A percentile compares a stretch with the other conserved stretches of the same genome.
Evolutionary conservation across 345 rosid species (phyloP).

Genomic region (Passiflora organensis): DNA sequence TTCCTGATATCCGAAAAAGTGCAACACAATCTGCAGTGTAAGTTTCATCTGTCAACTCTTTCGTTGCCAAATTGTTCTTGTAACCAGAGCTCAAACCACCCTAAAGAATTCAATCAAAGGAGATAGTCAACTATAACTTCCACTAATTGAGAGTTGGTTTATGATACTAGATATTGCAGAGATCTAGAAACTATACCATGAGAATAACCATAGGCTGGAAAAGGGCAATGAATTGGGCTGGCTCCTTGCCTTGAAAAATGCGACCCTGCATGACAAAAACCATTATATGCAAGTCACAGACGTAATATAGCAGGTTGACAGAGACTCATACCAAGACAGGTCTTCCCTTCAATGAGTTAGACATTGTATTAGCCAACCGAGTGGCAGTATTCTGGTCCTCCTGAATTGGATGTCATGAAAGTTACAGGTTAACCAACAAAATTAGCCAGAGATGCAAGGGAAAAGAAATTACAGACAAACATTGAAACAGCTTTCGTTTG

Average conservation of each 20-base stretch:
- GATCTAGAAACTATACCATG: slow-evolving; percentile 53
- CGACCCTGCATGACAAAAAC: slow-evolving; percentile 56
- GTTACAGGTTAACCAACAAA: slow-evolving; percentile 5
- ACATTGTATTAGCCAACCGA: slow-evolving; percentile 65
- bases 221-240: slow-evolving; percentile 87
- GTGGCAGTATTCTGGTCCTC: slow-evolving; percentile 81
- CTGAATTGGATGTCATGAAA: slow-evolving; percentile 35
- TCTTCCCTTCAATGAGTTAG: slow-evolving; percentile 84
- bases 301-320: slow-evolving; percentile 11
- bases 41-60: slow-evolving; percentile 62
- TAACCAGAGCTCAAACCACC: slow-evolving; percentile 95
- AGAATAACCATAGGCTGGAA: slow-evolving; percentile 88
- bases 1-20: slow-evolving; percentile 80
- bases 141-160: not conserved
- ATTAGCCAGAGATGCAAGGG: slow-evolving; percentile 1
- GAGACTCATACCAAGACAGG: slow-evolving; percentile 71
- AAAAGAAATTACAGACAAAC: too few species aligned
- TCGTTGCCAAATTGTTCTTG: slow-evolving; percentile 59
- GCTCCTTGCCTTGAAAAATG: slow-evolving; percentile 89
- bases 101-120: slow-evolving; percentile 35
- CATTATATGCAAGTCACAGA: slow-evolving; percentile 22
- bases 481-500: too few species aligned
- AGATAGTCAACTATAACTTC: slow-evolving; percentile 12
- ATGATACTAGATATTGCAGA: too few species aligned
- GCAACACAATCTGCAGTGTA: slow-evolving; percentile 64